Conservation (phyloP, 164 flowering plant genomes). For the Dillenia turbinata region DNA sequence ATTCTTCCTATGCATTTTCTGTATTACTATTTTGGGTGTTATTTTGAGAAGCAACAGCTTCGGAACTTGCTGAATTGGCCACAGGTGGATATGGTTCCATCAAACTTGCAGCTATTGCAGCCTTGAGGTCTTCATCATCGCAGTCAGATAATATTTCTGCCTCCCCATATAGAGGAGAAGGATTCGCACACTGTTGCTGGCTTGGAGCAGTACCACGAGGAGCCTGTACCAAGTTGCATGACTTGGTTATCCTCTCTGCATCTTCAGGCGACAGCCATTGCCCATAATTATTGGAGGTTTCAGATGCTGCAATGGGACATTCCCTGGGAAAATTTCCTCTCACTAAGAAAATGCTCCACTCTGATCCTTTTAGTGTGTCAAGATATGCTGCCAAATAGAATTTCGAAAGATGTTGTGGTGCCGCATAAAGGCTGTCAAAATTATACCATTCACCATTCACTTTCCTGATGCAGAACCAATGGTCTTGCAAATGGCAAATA, state of each 20-base stretch:
- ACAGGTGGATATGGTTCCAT: conserved; percentile 41
- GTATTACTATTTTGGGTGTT: background rate
- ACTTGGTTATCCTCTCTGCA: conserved; percentile 75
- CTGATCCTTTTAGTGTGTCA: conserved; percentile 71
- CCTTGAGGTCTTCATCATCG: conserved; percentile 80
- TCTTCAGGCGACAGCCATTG: conserved; percentile 95
- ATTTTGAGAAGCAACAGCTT: background rate
- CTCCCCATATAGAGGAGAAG: conserved; percentile 20
- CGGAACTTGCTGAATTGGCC: conserved; percentile 10
- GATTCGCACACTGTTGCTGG: conserved; percentile 17
- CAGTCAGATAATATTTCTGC: conserved; percentile 33
- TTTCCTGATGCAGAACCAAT: conserved; percentile 96
- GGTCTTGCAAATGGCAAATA: conserved; percentile 89
- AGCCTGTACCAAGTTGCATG: conserved; percentile 36
- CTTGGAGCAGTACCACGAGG: conserved; percentile 11
- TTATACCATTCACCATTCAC: conserved; percentile 96
- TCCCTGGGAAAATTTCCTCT: conserved; percentile 89
- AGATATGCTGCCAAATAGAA: conserved; percentile 94
- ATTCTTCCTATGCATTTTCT: too few relatives aligned
- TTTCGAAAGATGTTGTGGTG: conserved; percentile 94
- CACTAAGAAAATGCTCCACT: conserved; percentile 95
- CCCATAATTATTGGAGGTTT: conserved; percentile 74
- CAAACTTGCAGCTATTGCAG: conserved; percentile 90
- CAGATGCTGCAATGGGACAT: conserved; percentile 68
- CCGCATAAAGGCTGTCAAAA: conserved; percentile 86